Percentiles rank a stretch among this genome's conserved stretches.
Evolutionary conservation across 139 green algal genomes (phyloP).

Genomic region (Zygnema circumcarinatum): DNA sequence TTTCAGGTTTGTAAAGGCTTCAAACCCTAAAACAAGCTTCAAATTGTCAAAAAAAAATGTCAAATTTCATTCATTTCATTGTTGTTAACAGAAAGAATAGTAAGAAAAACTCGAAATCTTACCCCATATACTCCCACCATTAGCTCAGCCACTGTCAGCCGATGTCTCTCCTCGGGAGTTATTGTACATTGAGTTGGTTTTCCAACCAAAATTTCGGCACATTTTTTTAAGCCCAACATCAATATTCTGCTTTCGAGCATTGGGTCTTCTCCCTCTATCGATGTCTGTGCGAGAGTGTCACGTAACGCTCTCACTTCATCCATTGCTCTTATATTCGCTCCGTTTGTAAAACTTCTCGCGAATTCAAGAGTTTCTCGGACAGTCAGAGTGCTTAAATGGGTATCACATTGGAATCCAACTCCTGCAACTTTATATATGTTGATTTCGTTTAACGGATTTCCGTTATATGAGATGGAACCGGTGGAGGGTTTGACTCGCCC

Average conservation of each 20-base stretch:
- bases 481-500: neutral
- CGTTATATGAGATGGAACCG: neutral
- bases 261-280: conserved; percentile 75
- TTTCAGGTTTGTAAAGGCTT: too few species aligned
- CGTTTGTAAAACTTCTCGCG: conserved; percentile 9
- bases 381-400: conserved; percentile 38
- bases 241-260: conserved; percentile 69
- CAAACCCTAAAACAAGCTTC: too few species aligned
- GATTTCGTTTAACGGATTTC: neutral
- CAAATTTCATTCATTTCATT: too few species aligned
- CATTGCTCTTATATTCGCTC: neutral
- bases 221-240: conserved; percentile 65
- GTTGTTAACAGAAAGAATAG: too few species aligned
- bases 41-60: too few species aligned
- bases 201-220: neutral
- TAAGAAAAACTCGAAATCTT: too few species aligned
- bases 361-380: conserved; percentile 46
- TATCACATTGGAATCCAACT: neutral
- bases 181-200: neutral
- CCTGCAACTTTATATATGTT: neutral
- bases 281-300: conserved; percentile 78
- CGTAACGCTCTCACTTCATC: neutral
- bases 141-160: conserved; percentile 26
- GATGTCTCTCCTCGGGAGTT: conserved; percentile 26
- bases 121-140: conserved; percentile 24